phyloP scores from a whole-genome alignment of 1,284 basidiomycete species.

The Albatrellus sp. region DNA sequence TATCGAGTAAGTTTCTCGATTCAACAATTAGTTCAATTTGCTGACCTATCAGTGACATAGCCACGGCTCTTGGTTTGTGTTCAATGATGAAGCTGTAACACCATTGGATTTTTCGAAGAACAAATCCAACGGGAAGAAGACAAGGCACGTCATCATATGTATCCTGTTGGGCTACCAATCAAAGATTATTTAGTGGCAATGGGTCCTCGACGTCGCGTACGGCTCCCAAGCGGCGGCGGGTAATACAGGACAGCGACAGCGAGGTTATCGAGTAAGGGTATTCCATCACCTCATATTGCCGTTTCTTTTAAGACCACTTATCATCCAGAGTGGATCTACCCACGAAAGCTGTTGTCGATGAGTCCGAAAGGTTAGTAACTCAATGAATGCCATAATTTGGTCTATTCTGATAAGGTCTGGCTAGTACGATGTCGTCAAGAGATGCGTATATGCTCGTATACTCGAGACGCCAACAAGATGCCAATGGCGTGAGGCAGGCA shows the following conservation, averaged over 20 bases:
- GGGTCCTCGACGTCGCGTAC: conserved; percentile 10
- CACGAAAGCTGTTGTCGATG: neutral
- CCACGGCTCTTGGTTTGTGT: conserved; percentile 72
- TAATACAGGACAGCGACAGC: conserved; percentile 53
- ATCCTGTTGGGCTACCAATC: too few relatives aligned
- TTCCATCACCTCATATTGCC: conserved; percentile 8
- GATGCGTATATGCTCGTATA: conserved; percentile 94
- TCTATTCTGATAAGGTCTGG: too few relatives aligned
- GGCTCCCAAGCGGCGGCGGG: conserved; percentile 26
- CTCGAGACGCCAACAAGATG: conserved; percentile 24
- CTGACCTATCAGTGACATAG: conserved; percentile 23
- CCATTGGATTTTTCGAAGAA: conserved; percentile 45
- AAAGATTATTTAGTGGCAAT: too few relatives aligned
- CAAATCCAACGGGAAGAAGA: conserved; percentile 14
- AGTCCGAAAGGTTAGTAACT: too few relatives aligned
- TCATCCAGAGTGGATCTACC: neutral
- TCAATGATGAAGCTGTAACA: conserved; percentile 75
- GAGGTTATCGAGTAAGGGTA: conserved; percentile 28
- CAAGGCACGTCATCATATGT: conserved; percentile 5
- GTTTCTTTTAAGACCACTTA: neutral
- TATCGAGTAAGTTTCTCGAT: conserved; percentile 37
- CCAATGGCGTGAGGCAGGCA: neutral
- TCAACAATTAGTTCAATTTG: neutral
- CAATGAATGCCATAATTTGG: too few relatives aligned
- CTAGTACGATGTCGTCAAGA: conserved; percentile 37